These are phyloP conservation scores for Lepidopterella palustris DNA, from an alignment of 495 filamentous ascomycete species.

Conservation along the genomic window DNA sequence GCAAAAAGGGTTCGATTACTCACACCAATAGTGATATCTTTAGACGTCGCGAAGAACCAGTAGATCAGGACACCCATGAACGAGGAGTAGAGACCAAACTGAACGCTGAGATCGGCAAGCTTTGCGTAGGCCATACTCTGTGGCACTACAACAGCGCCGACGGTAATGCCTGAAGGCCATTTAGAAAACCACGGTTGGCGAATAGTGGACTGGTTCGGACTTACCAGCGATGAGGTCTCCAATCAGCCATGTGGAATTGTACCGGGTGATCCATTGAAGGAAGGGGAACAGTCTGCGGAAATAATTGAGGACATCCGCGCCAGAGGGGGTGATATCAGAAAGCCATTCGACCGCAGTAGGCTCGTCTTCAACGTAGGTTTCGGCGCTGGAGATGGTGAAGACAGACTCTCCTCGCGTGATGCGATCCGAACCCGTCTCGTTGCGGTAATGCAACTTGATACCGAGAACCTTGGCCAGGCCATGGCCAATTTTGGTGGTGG, in stretches of 20 bases:
- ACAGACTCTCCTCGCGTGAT: conserved; percentile 69
- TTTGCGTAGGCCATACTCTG: conserved; percentile 97
- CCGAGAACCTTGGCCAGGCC: conserved; percentile 71
- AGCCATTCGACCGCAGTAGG: conserved; percentile 72
- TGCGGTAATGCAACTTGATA: conserved; percentile 66
- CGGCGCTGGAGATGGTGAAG: conserved; percentile 66
- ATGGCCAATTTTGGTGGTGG: conserved; percentile 56
- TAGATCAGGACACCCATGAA: conserved; percentile 97
- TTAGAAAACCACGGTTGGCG: background rate
- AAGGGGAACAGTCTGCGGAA: conserved; percentile 69
- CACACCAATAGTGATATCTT: conserved; percentile 98
- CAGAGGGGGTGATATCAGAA: conserved; percentile 51
- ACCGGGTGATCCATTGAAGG: conserved; percentile 72
- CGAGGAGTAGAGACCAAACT: conserved; percentile 92
- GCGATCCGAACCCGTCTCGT: conserved; percentile 43
- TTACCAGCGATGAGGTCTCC: conserved; percentile 87
- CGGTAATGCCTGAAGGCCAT: conserved; percentile 64
- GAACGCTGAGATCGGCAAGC: conserved; percentile 65
- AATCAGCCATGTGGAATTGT: conserved; percentile 79
- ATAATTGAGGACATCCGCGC: conserved; percentile 51
- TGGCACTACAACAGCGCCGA: conserved; percentile 91
- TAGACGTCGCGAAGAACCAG: conserved; percentile 98
- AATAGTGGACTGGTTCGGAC: background rate
- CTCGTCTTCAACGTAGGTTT: conserved; percentile 78
- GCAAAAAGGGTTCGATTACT: conserved; percentile 35